phyloP scores from a whole-genome alignment of 345 rosid species.

The Alliaria petiolata region DNA sequence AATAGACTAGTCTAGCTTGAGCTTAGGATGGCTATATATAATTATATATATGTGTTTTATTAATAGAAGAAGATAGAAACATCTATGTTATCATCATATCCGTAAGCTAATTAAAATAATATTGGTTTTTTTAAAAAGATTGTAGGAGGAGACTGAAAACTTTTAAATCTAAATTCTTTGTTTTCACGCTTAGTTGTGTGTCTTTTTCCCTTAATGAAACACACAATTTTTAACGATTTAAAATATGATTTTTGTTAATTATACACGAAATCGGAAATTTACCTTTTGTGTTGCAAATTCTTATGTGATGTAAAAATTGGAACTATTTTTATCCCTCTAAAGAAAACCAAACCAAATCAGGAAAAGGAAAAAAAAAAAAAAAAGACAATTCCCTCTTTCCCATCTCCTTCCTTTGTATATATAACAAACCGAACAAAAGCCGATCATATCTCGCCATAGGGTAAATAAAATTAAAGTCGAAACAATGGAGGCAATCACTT shows the following conservation, averaged over 20 bases:
- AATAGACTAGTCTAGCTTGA: background rate
- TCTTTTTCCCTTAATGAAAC: too few species aligned
- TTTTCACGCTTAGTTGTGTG: too few species aligned
- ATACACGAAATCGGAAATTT: too few species aligned
- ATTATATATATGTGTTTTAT: background rate
- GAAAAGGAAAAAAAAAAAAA: too few species aligned
- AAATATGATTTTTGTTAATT: too few species aligned
- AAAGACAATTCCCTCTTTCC: background rate
- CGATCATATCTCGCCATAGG: background rate
- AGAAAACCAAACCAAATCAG: too few species aligned
- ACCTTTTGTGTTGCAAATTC: too few species aligned
- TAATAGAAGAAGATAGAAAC: background rate
- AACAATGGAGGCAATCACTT: background rate
- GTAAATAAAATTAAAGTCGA: background rate
- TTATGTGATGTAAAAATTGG: too few species aligned
- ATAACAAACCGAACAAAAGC: background rate
- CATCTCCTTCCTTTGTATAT: background rate
- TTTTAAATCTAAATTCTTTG: background rate
- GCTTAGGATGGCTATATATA: slow-evolving; percentile 1
- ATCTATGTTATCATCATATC: background rate
- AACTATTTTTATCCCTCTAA: too few species aligned
- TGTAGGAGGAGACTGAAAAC: too few species aligned
- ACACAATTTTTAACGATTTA: too few species aligned
- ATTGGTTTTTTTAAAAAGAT: background rate
- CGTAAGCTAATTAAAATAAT: background rate